A percentile compares a stretch with the other conserved stretches of the same genome.
phyloP scores from a whole-genome alignment of 257 asterid genomes.

The Salvia rosmarinus region DNA sequence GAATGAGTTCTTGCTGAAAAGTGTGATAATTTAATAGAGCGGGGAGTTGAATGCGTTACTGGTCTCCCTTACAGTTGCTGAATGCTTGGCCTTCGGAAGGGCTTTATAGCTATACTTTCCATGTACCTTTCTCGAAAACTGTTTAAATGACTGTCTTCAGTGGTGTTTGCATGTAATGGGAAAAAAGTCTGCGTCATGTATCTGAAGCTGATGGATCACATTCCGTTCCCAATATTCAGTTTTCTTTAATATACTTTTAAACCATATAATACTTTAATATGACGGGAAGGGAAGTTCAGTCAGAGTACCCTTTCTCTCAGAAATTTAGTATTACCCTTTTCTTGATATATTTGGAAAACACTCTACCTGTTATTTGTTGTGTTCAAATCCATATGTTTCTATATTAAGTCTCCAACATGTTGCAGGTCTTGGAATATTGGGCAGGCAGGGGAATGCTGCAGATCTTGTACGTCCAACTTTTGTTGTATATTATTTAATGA shows the following conservation, averaged over 20 bases:
- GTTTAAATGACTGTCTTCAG: background rate
- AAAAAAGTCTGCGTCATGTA: background rate
- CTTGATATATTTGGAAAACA: background rate
- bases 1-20: slow-evolving; percentile 18
- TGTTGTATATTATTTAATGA: slow-evolving; percentile 26
- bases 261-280: slow-evolving; percentile 11
- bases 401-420: slow-evolving; percentile 26
- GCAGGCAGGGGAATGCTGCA: slow-evolving; percentile 99
- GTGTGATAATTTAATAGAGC: background rate
- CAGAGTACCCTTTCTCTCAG: background rate
- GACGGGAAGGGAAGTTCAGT: slow-evolving; percentile 9
- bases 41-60: slow-evolving; percentile 12
- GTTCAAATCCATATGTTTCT: slow-evolving; percentile 9
- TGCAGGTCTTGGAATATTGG: slow-evolving; percentile 92
- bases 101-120: background rate
- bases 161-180: background rate
- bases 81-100: slow-evolving; percentile 7
- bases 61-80: background rate
- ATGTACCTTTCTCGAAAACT: background rate
- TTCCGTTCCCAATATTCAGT: background rate
- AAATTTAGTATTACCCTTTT: background rate
- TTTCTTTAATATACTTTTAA: background rate
- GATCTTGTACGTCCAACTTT: slow-evolving; percentile 73
- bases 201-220: slow-evolving; percentile 15
- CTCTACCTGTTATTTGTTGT: slow-evolving; percentile 13